These are phyloP conservation scores for Globisporangium recalcitrans DNA, from an alignment of 352 stramenopile species.

Conservation along the genomic window DNA sequence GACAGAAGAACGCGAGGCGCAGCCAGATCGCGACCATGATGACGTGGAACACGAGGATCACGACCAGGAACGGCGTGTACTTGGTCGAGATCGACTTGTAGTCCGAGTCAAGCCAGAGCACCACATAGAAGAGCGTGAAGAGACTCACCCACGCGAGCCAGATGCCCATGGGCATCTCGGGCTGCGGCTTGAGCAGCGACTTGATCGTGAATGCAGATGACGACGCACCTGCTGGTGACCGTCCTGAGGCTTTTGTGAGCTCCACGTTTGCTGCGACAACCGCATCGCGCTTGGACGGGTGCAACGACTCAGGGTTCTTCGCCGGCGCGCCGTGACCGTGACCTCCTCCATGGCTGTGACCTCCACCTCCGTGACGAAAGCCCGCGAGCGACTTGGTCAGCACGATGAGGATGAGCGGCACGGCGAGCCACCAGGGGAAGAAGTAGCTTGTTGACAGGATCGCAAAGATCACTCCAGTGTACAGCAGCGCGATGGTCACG, in stretches of 20 bases:
- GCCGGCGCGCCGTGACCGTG: conserved; percentile 31
- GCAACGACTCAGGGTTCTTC: conserved; percentile 27
- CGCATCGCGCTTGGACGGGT: conserved; percentile 48
- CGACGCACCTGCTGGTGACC: conserved; percentile 7
- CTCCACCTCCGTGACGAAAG: conserved; percentile 34
- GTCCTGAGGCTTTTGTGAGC: conserved; percentile 21
- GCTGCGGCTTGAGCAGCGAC: conserved; percentile 38
- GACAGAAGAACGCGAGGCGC: conserved; percentile 46
- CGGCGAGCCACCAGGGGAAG: conserved; percentile 61
- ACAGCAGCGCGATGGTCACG: conserved; percentile 41
- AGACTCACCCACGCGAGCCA: conserved; percentile 67
- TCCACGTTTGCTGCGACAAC: conserved; percentile 26
- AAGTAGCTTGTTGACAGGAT: conserved; percentile 61
- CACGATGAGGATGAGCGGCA: conserved; percentile 55
- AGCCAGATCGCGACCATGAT: conserved; percentile 49
- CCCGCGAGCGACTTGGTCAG: conserved; percentile 42
- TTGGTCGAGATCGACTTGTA: conserved; percentile 36
- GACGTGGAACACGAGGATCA: conserved; percentile 34
- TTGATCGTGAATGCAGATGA: conserved; percentile 5
- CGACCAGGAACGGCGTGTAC: conserved; percentile 33
- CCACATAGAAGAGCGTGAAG: conserved; percentile 67
- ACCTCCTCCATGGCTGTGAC: conserved; percentile 15
- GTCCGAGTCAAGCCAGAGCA: conserved; percentile 43
- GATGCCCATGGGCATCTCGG: conserved; percentile 71
- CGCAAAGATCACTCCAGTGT: conserved; percentile 36